Percentiles rank a stretch among this genome's conserved stretches.
Evolutionary conservation across 345 rosid genomes (phyloP).

Genomic region (Eucalyptus marginata): DNA sequence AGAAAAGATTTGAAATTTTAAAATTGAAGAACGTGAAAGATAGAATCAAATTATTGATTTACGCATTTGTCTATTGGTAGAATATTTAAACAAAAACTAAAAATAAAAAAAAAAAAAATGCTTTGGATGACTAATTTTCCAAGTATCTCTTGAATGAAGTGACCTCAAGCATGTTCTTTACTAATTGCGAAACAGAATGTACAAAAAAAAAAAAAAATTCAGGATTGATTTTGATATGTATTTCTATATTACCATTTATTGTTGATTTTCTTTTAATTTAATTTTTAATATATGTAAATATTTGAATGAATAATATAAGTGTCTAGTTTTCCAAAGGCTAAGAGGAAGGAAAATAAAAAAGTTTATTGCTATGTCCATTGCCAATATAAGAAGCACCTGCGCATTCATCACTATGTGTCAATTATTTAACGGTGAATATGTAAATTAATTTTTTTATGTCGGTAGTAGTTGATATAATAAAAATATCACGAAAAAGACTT

Average conservation of each 20-base stretch:
- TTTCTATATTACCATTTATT: background rate
- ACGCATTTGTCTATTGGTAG: background rate
- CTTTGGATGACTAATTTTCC: no score
- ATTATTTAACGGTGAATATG: background rate
- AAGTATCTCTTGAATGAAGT: no score
- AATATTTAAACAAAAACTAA: no score
- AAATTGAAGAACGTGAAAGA: background rate
- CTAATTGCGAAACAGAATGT: no score
- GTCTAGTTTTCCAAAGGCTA: background rate
- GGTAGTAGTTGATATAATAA: background rate
- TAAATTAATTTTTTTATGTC: background rate
- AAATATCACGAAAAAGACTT: background rate
- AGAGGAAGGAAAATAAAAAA: background rate
- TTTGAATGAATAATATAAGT: background rate
- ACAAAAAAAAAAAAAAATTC: no score
- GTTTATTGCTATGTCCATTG: background rate
- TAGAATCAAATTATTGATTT: background rate
- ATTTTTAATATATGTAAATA: no score
- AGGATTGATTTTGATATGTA: no score
- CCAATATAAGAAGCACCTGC: background rate
- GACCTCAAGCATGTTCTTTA: no score
- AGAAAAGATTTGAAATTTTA: no score
- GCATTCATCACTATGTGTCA: background rate
- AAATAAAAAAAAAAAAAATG: no score
- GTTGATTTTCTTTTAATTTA: background rate